Evolutionary conservation across 2,329 filamentous ascomycete species (phyloP).

Genomic region (Coniella lustricola): DNA sequence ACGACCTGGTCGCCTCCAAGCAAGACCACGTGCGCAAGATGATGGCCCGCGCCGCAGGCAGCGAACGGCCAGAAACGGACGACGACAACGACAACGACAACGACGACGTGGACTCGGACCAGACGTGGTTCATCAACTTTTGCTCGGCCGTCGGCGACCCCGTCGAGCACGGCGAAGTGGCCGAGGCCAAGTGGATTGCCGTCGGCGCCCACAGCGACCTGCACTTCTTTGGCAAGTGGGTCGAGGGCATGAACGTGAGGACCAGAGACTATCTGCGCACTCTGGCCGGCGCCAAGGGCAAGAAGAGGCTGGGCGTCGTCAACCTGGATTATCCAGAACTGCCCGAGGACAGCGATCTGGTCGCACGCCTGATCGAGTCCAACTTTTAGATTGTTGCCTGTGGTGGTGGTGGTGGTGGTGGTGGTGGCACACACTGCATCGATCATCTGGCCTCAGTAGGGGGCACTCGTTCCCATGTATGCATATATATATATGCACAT

Average conservation of each 20-base stretch:
- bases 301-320: constrained; percentile 22
- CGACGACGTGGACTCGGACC: constrained; percentile 16
- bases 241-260: constrained; percentile 35
- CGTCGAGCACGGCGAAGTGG: constrained; percentile 29
- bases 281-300: constrained; percentile 21
- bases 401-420: not conserved
- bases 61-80: too few relatives aligned
- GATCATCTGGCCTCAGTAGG: too few relatives aligned
- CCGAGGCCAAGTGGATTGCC: constrained; percentile 36
- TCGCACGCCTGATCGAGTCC: constrained; percentile 31
- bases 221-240: constrained; percentile 30
- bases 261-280: constrained; percentile 26
- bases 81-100: too few relatives aligned
- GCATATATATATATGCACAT: too few relatives aligned
- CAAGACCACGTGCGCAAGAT: constrained; percentile 30
- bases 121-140: constrained; percentile 36
- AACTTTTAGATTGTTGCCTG: constrained; percentile 26
- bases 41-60: constrained; percentile 27
- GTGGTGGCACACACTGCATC: too few relatives aligned
- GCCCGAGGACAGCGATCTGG: constrained; percentile 31
- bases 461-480: too few relatives aligned
- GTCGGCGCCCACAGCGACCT: constrained; percentile 33
- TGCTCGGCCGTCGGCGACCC: constrained; percentile 34
- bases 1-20: constrained; percentile 33
- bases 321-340: constrained; percentile 16